Conservation (phyloP, 768 basidiomycete genomes). For the Leccinum arenicola region DNA sequence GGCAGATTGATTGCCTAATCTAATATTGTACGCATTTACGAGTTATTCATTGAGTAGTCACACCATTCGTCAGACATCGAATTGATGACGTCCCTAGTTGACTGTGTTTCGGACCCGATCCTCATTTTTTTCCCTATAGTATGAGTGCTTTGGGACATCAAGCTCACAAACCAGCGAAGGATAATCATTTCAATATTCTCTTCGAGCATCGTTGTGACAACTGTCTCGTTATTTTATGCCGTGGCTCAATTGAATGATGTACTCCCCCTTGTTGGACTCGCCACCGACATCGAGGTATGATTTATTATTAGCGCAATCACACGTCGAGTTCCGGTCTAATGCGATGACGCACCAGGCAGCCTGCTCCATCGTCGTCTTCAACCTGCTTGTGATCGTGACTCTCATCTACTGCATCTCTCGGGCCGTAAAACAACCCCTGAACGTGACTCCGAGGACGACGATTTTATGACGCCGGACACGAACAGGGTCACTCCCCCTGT, state of each 20-base stretch:
- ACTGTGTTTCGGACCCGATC: constrained; percentile 19
- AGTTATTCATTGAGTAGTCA: neutral
- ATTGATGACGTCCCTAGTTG: constrained; percentile 11
- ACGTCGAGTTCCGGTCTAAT: neutral
- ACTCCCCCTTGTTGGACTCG: constrained; percentile 4
- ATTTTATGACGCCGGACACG: neutral
- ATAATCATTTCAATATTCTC: constrained; percentile 8
- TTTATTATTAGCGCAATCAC: no score
- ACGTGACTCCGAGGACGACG: constrained; percentile 1
- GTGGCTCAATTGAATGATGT: constrained; percentile 7
- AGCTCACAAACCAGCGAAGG: constrained; percentile 11
- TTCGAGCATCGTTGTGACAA: constrained; percentile 10
- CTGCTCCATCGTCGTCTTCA: constrained; percentile 16
- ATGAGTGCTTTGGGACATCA: constrained; percentile 7
- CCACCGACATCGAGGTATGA: constrained; percentile 18
- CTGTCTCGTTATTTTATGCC: constrained; percentile 9
- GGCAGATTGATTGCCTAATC: neutral
- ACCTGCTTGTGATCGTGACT: constrained; percentile 19
- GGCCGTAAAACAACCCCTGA: neutral
- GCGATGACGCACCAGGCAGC: constrained; percentile 10
- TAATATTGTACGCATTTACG: neutral
- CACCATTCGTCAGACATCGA: neutral
- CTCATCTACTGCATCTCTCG: constrained; percentile 13
- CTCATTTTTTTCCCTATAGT: constrained; percentile 11
- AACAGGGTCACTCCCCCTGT: neutral